These are phyloP conservation scores for Conoideocrella luteorostrata DNA, from an alignment of 2,329 filamentous ascomycete genomes.

Conservation along the genomic window DNA sequence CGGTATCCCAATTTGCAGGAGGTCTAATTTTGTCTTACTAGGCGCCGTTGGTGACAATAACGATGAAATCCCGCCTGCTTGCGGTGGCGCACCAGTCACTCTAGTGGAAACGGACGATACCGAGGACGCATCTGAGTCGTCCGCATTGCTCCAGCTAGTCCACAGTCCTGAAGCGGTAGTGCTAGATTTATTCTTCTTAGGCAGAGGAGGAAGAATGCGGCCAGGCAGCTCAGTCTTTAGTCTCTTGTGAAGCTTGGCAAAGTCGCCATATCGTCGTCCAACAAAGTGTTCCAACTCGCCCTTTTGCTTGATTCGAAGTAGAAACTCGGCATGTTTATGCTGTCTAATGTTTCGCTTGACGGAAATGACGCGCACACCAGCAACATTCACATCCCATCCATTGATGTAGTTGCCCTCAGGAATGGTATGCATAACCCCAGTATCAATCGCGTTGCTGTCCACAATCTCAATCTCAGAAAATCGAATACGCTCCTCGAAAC, in stretches of 20 bases:
- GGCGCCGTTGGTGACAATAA: constrained; percentile 22
- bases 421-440: constrained; percentile 76
- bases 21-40: too few species aligned
- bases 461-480: constrained; percentile 97
- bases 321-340: constrained; percentile 90
- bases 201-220: constrained; percentile 78
- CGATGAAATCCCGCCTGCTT: constrained; percentile 14
- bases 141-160: constrained; percentile 43
- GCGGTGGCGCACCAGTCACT: constrained; percentile 34
- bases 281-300: constrained; percentile 72
- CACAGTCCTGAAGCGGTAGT: constrained; percentile 57
- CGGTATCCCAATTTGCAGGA: too few species aligned
- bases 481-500: constrained; percentile 93
- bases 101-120: constrained; percentile 74
- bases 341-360: constrained; percentile 82
- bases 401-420: constrained; percentile 91
- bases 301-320: constrained; percentile 76
- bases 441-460: constrained; percentile 85
- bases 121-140: constrained; percentile 71
- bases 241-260: constrained; percentile 69
- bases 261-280: constrained; percentile 83
- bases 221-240: constrained; percentile 82
- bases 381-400: constrained; percentile 95
- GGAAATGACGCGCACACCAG: constrained; percentile 73
- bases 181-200: constrained; percentile 84